These are phyloP conservation scores for Houttuynia cordata DNA, from an alignment of 164 flowering plant species.

Conservation along the genomic window DNA sequence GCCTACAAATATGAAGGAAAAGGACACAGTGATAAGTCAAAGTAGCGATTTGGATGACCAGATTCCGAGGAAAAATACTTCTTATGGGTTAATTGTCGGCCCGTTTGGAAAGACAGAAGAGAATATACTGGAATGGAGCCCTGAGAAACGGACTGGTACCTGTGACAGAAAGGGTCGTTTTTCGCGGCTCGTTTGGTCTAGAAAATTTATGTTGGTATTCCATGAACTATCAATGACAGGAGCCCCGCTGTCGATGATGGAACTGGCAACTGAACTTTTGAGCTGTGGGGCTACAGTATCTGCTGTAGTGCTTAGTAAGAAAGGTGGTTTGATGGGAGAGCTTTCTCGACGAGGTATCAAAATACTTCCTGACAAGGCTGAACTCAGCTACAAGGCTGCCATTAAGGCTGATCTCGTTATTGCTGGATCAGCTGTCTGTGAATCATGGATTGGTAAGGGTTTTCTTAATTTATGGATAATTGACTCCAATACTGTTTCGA, in stretches of 20 bases:
- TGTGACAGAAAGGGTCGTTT: constrained; percentile 84
- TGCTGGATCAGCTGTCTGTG: constrained; percentile 97
- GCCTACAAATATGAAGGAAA: constrained; percentile 21
- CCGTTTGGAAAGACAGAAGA: constrained; percentile 81
- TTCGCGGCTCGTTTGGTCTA: constrained; percentile 84
- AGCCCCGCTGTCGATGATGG: constrained; percentile 96
- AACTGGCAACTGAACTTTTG: constrained; percentile 83
- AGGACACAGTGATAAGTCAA: constrained; percentile 18
- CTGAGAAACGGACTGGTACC: constrained; percentile 78
- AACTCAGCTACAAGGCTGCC: constrained; percentile 71
- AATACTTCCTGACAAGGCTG: constrained; percentile 74
- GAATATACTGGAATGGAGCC: constrained; percentile 77
- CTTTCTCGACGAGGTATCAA: constrained; percentile 77
- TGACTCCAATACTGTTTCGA: background rate
- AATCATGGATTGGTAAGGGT: constrained; percentile 89
- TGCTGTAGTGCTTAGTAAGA: constrained; percentile 81
- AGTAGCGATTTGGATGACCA: constrained; percentile 34
- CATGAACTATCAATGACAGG: constrained; percentile 98
- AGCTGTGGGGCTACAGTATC: constrained; percentile 97
- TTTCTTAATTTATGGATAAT: background rate
- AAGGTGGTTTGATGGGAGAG: constrained; percentile 86
- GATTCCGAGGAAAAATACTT: constrained; percentile 49
- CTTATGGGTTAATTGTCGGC: constrained; percentile 80
- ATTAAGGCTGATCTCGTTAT: constrained; percentile 91
- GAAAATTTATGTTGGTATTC: constrained; percentile 76